Base-by-base conservation (phyloP, 225 moss, liverwort and hornwort species). In the Takakia lepidozioides region DNA sequence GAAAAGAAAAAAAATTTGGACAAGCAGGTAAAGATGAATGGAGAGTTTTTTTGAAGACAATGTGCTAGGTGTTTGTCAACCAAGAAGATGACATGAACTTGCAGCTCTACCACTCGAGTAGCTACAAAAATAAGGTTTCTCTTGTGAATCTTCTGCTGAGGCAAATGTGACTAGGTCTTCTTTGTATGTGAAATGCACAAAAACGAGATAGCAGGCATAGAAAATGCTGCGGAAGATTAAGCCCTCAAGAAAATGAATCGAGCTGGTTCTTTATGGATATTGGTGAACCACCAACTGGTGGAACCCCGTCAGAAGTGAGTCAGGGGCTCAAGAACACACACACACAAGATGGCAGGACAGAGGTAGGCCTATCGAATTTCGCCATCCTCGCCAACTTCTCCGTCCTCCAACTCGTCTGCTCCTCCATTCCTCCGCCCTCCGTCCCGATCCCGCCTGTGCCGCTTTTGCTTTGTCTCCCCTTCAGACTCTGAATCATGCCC, bases 381-480 rank as follows among this genome's bases (percentile, higher is more conserved):
- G 83, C 98, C 85, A 83, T 99, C 98, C 76, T 99, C 98, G 71
- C 95, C 95, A 62, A 99, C 75, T 81, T 99, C 98, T 81, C 98
- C 91, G 66, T 99, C 98, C 83, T 99, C 98, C 87, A 99, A 85
- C 81, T 99, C 98, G 71, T 99, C 98, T 48, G 69, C 69, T 47
- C 82, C 87, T 67, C 98, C 98, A 52, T 85, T 99, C 76, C 98
- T 88, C 83, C 83, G 80, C 69, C 62, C 72, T 58, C 85, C 98
- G 51, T 99, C 98, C 59, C 91, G 87, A 55, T 85, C 91, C 76
- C 91, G 83, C 59, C 85, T 87, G 63, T 91, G 87, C 67, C 87
- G 87, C 74, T 85, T 99, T 56, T 61, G 78, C 43, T 87, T 90
- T 65, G 83, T 73, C 65, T 99, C 98, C 50, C 78, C 83, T 51